These are phyloP conservation scores for Populus ilicifolia DNA, from an alignment of 345 rosid species.

Conservation along the genomic window DNA sequence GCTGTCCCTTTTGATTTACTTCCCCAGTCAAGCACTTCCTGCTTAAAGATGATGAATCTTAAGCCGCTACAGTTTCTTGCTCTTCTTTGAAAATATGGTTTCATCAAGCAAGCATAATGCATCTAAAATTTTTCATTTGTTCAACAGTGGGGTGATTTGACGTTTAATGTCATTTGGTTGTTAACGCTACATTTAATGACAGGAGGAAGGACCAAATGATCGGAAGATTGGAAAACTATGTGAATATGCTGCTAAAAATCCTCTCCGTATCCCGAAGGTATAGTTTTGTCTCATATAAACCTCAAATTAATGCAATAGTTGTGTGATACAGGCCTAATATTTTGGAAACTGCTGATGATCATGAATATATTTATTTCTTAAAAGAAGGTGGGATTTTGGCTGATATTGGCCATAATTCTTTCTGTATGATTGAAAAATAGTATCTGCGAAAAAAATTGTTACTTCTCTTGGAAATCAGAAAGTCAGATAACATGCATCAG, in stretches of 20 bases:
- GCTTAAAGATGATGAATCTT: not conserved
- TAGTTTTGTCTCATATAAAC: slow-evolving; percentile 12
- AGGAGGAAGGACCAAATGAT: slow-evolving; percentile 93
- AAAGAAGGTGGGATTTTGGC: not conserved
- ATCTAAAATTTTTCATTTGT: not conserved
- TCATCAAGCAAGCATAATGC: not conserved
- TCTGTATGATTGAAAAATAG: not conserved
- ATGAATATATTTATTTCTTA: not conserved
- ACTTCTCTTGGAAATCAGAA: not conserved
- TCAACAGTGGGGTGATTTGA: not conserved
- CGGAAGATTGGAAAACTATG: slow-evolving; percentile 88
- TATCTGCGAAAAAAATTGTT: not conserved
- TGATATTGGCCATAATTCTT: not conserved
- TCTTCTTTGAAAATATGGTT: not conserved
- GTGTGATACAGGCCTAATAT: not conserved
- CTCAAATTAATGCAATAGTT: slow-evolving; percentile 4
- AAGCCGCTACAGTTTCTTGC: not conserved
- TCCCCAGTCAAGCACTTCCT: not conserved
- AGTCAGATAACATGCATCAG: not conserved
- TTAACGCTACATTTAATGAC: slow-evolving; percentile 23
- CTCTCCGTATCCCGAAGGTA: slow-evolving; percentile 96
- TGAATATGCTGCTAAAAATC: slow-evolving; percentile 88
- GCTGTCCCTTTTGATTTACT: not conserved
- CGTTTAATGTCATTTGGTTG: not conserved
- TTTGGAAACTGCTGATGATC: not conserved